Evolutionary conservation across 139 green algal species (phyloP).

Genomic region (Auxenochlorella pyrenoidosa): DNA sequence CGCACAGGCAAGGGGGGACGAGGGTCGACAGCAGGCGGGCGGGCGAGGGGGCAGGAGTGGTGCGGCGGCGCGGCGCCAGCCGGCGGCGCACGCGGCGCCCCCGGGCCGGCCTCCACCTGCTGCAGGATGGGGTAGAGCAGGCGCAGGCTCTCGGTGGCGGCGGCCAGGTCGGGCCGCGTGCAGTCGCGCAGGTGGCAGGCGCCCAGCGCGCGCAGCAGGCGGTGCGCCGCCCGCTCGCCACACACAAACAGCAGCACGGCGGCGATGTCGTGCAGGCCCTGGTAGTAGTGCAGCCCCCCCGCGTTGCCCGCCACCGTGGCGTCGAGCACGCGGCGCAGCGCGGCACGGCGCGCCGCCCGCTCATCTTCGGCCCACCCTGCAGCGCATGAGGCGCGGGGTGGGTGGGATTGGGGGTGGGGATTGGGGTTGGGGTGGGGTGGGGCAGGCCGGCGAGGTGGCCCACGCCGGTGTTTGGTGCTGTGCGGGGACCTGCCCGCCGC

Average conservation of each 20-base stretch:
- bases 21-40: no score
- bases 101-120: neutral
- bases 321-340: constrained; percentile 75
- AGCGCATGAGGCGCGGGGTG: neutral
- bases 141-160: constrained; percentile 73
- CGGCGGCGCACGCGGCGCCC: no score
- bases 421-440: no score
- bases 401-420: no score
- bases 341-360: constrained; percentile 49
- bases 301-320: constrained; percentile 58
- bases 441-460: no score
- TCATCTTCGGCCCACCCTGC: constrained; percentile 58
- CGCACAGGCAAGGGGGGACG: no score
- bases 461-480: no score
- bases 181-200: constrained; percentile 79
- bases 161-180: constrained; percentile 73
- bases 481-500: no score
- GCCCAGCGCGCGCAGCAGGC: constrained; percentile 66
- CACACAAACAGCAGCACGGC: constrained; percentile 84
- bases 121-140: constrained; percentile 72
- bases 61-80: no score
- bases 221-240: constrained; percentile 62
- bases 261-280: constrained; percentile 90
- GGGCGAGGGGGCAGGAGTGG: no score
- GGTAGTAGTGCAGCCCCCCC: constrained; percentile 81